phyloP scores from a whole-genome alignment of 768 basidiomycete species.

The Clavaria fumosa region DNA sequence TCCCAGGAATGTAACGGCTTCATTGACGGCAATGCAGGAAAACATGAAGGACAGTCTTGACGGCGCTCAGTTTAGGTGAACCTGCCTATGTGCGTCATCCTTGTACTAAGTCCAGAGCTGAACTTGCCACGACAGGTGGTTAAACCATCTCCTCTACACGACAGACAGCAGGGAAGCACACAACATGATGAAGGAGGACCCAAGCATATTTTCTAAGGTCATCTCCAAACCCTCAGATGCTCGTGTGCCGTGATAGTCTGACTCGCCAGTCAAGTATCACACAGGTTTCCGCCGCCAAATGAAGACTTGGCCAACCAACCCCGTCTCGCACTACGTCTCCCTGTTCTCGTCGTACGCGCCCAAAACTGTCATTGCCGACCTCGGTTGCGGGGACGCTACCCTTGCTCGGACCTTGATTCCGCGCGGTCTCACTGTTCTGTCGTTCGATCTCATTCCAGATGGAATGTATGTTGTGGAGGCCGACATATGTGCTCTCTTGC shows the following conservation, averaged over 20 bases:
- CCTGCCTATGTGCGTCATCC: no score
- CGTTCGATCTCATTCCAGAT: slow-evolving; percentile 70
- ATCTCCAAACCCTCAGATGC: slow-evolving; percentile 8
- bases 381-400: slow-evolving; percentile 91
- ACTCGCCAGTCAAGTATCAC: slow-evolving; percentile 57
- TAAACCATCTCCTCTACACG: slow-evolving; percentile 90
- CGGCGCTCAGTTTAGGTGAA: slow-evolving; percentile 78
- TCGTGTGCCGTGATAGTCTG: slow-evolving; percentile 1
- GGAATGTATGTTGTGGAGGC: slow-evolving; percentile 69
- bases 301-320: slow-evolving; percentile 86
- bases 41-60: slow-evolving; percentile 66
- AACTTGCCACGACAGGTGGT: slow-evolving; percentile 35
- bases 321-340: slow-evolving; percentile 68
- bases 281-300: slow-evolving; percentile 84
- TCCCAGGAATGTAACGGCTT: slow-evolving; percentile 12
- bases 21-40: slow-evolving; percentile 59
- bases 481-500: slow-evolving; percentile 71
- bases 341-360: slow-evolving; percentile 46
- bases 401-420: slow-evolving; percentile 63
- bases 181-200: slow-evolving; percentile 73
- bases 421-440: slow-evolving; percentile 52
- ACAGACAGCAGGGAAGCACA: slow-evolving; percentile 60
- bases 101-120: not conserved
- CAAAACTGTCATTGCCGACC: slow-evolving; percentile 70
- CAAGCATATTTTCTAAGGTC: slow-evolving; percentile 74